Percentiles rank a stretch among this genome's conserved stretches.
Conservation (phyloP, 768 basidiomycete genomes). For the Porphyrellus cyaneotinctus region DNA sequence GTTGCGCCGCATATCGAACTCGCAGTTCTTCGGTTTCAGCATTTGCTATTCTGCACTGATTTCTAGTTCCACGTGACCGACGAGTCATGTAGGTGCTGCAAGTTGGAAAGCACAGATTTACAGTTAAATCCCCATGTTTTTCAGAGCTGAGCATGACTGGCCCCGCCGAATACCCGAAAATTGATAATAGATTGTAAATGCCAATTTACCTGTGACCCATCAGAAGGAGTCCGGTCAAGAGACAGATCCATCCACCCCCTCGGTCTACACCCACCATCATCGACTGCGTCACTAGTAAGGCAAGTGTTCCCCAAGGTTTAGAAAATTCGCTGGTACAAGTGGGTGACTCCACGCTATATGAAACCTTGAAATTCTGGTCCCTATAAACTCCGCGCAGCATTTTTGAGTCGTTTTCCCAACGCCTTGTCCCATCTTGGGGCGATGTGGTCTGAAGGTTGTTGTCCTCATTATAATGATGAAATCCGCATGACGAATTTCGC, state of each 20-base stretch:
- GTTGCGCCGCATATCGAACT: slow-evolving; percentile 2
- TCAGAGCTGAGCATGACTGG: not conserved
- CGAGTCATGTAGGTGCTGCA: not conserved
- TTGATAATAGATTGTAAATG: slow-evolving; percentile 8
- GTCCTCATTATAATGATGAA: slow-evolving; percentile 15
- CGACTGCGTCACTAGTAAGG: slow-evolving; percentile 14
- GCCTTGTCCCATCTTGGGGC: slow-evolving; percentile 10
- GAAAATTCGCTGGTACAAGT: slow-evolving; percentile 5
- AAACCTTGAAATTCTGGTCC: slow-evolving; percentile 11
- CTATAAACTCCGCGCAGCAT: slow-evolving; percentile 18
- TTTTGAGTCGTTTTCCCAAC: slow-evolving; percentile 2
- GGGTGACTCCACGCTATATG: slow-evolving; percentile 1
- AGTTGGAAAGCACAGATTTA: not conserved
- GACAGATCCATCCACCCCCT: slow-evolving; percentile 20
- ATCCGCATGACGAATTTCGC: slow-evolving; percentile 9
- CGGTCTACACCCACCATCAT: slow-evolving; percentile 21
- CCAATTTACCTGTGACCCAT: not conserved
- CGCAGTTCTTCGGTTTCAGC: slow-evolving; percentile 4
- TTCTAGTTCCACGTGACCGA: not conserved
- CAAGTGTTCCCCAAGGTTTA: slow-evolving; percentile 5
- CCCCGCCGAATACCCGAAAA: slow-evolving; percentile 3
- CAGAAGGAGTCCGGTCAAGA: slow-evolving; percentile 6
- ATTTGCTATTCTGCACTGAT: not conserved
- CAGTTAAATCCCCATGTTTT: not conserved
- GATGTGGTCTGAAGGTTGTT: slow-evolving; percentile 6